A percentile compares a stretch with the other conserved stretches of the same genome.
These are phyloP conservation scores for Lyophyllum semitale DNA, from an alignment of 768 basidiomycete genomes.

Conservation along the genomic window DNA sequence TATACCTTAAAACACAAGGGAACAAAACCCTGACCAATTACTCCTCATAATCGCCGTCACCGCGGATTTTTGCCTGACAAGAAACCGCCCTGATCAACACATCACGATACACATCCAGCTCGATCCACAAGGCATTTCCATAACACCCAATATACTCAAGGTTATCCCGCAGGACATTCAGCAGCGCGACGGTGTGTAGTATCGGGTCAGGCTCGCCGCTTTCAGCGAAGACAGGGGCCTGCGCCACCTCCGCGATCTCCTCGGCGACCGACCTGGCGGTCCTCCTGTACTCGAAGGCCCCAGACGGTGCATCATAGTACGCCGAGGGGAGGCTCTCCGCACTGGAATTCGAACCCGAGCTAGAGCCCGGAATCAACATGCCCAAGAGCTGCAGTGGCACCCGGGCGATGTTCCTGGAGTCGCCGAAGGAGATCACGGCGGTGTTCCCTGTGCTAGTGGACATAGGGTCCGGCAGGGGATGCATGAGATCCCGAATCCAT, in stretches of 20 bases:
- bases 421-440: neutral
- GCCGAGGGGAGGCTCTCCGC: neutral
- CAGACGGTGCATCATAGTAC: slow-evolving; percentile 2
- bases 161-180: slow-evolving; percentile 36
- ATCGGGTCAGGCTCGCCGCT: slow-evolving; percentile 20
- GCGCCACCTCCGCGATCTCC: slow-evolving; percentile 28
- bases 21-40: neutral
- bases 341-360: neutral
- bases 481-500: slow-evolving; percentile 38
- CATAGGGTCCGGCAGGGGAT: slow-evolving; percentile 26
- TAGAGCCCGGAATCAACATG: slow-evolving; percentile 3
- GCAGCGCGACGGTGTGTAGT: slow-evolving; percentile 18
- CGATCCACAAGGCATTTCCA: slow-evolving; percentile 31
- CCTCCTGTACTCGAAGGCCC: slow-evolving; percentile 10
- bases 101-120: slow-evolving; percentile 26
- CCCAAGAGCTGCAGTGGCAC: slow-evolving; percentile 4
- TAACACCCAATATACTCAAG: slow-evolving; percentile 35
- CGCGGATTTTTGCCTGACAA: slow-evolving; percentile 15
- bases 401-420: neutral
- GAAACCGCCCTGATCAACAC: slow-evolving; percentile 26
- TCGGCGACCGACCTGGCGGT: slow-evolving; percentile 23
- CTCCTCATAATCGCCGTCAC: neutral
- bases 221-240: slow-evolving; percentile 6
- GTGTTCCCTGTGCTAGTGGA: neutral
- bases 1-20: too few relatives aligned